Conservation (phyloP, 176 grass and related monocot genomes). For the barley (Hordeum vulgare) region MorexV3_pseudomolecules_assembly NC_058518.1:436730713-436731212, state of each 20-base stretch:
- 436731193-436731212: neutral
- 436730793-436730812: neutral
- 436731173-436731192: neutral
- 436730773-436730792: conserved; percentile 4
- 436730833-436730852: neutral
- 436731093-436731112: conserved; percentile 43
- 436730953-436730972: conserved; percentile 59
- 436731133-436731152: neutral
- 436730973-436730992: conserved; percentile 59
- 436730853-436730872: conserved; percentile 1
- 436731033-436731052: conserved; percentile 61
- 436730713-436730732: conserved; percentile 7
- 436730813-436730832: neutral
- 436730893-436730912: conserved; percentile 50
- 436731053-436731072: conserved; percentile 60
- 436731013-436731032: conserved; percentile 57
- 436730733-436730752: conserved; percentile 23
- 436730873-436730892: conserved; percentile 6
- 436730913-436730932: conserved; percentile 56
- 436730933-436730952: conserved; percentile 62
- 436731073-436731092: conserved; percentile 56
- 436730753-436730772: neutral
- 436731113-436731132: neutral
- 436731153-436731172: neutral
- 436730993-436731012: conserved; percentile 73